Conservation (phyloP, 192 early-diverging fungal genomes). For the Podila clonocystis region DNA sequence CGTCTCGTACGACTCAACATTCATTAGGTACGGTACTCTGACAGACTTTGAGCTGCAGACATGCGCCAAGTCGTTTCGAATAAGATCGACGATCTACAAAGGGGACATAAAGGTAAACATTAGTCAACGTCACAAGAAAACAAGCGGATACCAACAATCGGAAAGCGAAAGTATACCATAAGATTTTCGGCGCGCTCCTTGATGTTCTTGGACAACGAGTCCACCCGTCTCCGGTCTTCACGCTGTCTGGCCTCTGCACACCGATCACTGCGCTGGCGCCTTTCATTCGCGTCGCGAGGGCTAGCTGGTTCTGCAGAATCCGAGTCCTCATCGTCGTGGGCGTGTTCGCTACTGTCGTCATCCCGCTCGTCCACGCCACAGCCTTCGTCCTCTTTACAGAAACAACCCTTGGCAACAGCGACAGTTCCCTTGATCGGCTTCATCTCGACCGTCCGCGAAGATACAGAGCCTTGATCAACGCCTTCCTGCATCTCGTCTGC, state of each 20-base stretch:
- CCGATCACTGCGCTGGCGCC: not conserved
- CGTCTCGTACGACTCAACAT: constrained; percentile 88
- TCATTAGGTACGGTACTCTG: constrained; percentile 84
- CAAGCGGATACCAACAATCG: not conserved
- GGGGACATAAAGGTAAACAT: not conserved
- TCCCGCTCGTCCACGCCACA: constrained; percentile 49
- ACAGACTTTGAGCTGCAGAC: constrained; percentile 75
- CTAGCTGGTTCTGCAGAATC: not conserved
- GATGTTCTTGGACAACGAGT: constrained; percentile 67
- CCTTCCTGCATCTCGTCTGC: constrained; percentile 4
- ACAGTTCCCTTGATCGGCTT: constrained; percentile 96
- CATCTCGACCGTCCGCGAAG: constrained; percentile 77
- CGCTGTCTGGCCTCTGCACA: constrained; percentile 43
- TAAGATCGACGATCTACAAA: constrained; percentile 90
- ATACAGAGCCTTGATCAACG: not conserved
- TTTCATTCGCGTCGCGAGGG: not conserved
- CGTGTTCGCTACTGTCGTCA: constrained; percentile 20
- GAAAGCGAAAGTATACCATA: constrained; percentile 70
- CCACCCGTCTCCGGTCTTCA: constrained; percentile 54
- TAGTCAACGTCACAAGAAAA: not conserved
- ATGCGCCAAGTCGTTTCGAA: constrained; percentile 91
- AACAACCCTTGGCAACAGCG: constrained; percentile 55
- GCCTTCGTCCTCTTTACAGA: constrained; percentile 50
- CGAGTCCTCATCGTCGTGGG: constrained; percentile 6
- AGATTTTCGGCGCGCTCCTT: constrained; percentile 97